Base-by-base conservation (phyloP, 2,329 filamentous ascomycete species). In the Aspergillus versicolor region DNA sequence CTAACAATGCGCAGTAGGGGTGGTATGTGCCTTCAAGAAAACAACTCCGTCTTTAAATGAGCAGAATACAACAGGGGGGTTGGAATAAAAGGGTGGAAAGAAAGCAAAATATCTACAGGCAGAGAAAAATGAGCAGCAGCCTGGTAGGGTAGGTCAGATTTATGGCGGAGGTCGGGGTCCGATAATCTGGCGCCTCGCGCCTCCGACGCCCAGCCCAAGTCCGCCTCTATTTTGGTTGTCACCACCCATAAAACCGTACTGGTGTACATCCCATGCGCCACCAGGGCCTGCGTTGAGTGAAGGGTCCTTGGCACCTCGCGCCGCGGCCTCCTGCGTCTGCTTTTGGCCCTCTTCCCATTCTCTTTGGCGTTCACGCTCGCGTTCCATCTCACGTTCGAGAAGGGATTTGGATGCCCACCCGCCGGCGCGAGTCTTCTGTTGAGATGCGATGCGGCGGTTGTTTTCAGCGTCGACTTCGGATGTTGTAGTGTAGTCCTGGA, bases 371-470 rank as follows among this genome's bases (percentile, higher is more conserved):
- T 86, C 83, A 15, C 85, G 80, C 66, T 88, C 85, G 19, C 83
- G 82, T 67, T 88, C 85, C 85, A 87, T 88, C 63, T 88, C 85
- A 7, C 84, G 81, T 66, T 87, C 84, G 3, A 88, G 77, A 2
- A 88, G 76, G 3, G 83, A 85, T 66, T 85, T 86, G n/a, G 79
- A 81, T 0, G 84, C 83, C 83, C 83, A 86, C 2, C 82, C 83
- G 19, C 79, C 81, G 12, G 82, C 82, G 60, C 82, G 82, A 30
- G 84, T 86, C 66, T 82, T 82, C 50, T 79, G 71, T 60, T 86
- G 84, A 0, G 82, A 79, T 1, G 79, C 80, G 2, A 77, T 62
- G 15, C 84, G 82, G 15, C 82, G 79, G 48, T 77, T 77, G 60
- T 84, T 82, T 63, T 86, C 82, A 11, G 75, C 77, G 44, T 82